Conservation (phyloP, 306 rosid genomes). For the Dryas drummondii region DNA sequence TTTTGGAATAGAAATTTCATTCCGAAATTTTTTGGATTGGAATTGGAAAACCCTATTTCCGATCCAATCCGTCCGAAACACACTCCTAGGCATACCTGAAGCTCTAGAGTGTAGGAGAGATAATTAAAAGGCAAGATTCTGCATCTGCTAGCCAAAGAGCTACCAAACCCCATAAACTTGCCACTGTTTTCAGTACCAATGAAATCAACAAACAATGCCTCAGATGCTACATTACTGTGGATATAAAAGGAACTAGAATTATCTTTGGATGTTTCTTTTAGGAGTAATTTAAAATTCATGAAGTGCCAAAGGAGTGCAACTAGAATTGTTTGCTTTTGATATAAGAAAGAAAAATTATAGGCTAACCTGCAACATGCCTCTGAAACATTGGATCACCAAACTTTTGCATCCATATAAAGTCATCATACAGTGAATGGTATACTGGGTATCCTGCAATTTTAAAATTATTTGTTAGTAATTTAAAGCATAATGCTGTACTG, state of each 20-base stretch:
- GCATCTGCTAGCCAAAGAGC: constrained; percentile 17
- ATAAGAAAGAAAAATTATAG: neutral
- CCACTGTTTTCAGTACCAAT: neutral
- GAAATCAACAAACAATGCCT: neutral
- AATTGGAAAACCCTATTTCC: no score
- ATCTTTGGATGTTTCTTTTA: no score
- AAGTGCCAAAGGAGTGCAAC: neutral
- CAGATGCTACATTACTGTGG: no score
- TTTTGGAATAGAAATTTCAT: no score
- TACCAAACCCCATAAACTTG: no score
- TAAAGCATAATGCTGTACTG: neutral
- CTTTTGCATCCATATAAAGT: constrained; percentile 70
- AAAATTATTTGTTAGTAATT: neutral
- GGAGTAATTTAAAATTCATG: neutral
- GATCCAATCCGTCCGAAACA: no score
- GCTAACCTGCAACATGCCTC: constrained; percentile 76
- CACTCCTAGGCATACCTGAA: neutral
- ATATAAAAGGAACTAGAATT: no score
- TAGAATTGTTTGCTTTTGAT: neutral
- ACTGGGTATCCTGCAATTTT: constrained; percentile 52
- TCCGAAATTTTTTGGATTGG: no score
- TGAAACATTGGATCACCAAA: constrained; percentile 75
- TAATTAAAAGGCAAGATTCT: constrained; percentile 20
- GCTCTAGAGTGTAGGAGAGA: constrained; percentile 6
- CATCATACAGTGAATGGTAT: constrained; percentile 76